A percentile compares a stretch with the other conserved stretches of the same genome.
phyloP scores from a whole-genome alignment of 768 basidiomycete species.

The Pleurotus djamor region DNA sequence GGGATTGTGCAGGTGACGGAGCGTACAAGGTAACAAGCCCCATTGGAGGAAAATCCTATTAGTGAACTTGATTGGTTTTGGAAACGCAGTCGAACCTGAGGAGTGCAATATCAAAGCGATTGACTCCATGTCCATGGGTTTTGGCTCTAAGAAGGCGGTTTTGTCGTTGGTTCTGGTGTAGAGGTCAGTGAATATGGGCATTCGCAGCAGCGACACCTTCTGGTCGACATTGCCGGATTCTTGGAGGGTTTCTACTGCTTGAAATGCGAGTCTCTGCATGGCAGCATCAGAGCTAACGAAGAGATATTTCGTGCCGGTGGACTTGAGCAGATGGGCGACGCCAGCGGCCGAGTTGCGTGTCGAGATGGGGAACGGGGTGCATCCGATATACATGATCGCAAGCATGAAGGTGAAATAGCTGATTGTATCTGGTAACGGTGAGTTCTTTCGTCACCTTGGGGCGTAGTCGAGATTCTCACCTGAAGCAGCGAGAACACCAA shows the following conservation, averaged over 20 bases:
- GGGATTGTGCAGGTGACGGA: background rate
- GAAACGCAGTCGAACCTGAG: slow-evolving; percentile 6
- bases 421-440: slow-evolving; percentile 16
- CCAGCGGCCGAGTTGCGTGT: slow-evolving; percentile 28
- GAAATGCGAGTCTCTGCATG: slow-evolving; percentile 5
- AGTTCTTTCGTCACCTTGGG: no score
- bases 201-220: no score
- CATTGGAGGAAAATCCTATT: background rate
- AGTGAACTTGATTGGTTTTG: background rate
- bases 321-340: slow-evolving; percentile 21
- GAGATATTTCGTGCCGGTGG: slow-evolving; percentile 13
- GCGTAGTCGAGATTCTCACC: no score
- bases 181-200: no score
- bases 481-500: slow-evolving; percentile 5
- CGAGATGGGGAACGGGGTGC: slow-evolving; percentile 27
- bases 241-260: background rate
- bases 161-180: no score
- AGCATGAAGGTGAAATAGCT: slow-evolving; percentile 12
- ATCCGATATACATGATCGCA: slow-evolving; percentile 6
- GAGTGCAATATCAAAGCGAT: background rate
- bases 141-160: no score
- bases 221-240: background rate
- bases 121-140: background rate
- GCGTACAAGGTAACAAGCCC: background rate
- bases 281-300: slow-evolving; percentile 13